Evolutionary conservation across 495 filamentous ascomycete species (phyloP), one percentile per base, ranked within the genome.

Genomic region (Penicillium lagena): DNA sequence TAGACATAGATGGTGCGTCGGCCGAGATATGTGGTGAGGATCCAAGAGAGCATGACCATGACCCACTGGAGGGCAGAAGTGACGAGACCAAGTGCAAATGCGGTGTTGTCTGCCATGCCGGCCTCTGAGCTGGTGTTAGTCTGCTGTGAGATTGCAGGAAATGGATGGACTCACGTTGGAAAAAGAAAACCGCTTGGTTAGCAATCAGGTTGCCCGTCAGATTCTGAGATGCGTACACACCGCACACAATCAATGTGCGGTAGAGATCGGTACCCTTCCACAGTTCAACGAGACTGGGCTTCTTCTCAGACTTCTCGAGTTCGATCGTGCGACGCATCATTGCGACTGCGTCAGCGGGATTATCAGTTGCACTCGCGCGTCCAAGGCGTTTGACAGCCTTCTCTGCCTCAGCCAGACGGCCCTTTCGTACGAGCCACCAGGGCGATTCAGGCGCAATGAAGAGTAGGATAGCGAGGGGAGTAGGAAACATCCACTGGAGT

Each of bases 291-390:
- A 55, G 52, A 45, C 27, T 58, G 35, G 55, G 77, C 74, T 46
- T 77, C 76, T 56, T 58, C 42, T 55, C 48, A 35, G 52, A 47
- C 35, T 80, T 68, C 59, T 87, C 83, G 13, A 85, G 66, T 15
- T 79, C 80, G 30, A 79, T 79, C 15, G 81, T 84, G 48, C 83
- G 82, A 34, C 81, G 77, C 80, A 86, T 86, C 82, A 86, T 86
- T 35, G 81, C 75, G 32, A 58, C 56, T 49, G 54, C 52, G 12
- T 54, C 52, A 46, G 48, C 48, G 39, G 54, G 47, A 42, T 55
- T 56, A 43, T 50, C 50, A 47, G 43, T 55, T 43, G 49, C 31
- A 43, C 39, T 52, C 39, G 39, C 45, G 43, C 59, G 51, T 42
- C 60, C 61, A 31, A 72, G 67, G 28, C 68, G 59, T 34, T 54